Conservation (phyloP, 2,329 filamentous ascomycete genomes). For the Lasiodiplodia sp. region DNA sequence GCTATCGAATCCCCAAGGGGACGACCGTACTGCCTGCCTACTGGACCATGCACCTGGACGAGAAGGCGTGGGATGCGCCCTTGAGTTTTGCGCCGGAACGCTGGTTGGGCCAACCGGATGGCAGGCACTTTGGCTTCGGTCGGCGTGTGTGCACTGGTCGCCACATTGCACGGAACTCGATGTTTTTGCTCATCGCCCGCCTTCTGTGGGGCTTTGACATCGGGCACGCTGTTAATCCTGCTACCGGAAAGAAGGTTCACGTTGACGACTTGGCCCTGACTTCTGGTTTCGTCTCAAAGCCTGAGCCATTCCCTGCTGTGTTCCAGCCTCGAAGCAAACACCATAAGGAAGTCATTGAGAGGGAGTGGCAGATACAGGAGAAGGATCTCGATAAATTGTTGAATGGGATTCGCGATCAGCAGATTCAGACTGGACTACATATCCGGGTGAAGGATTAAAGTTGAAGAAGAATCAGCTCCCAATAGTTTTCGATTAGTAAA, state of each 20-base stretch:
- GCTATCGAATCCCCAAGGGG: constrained; percentile 56
- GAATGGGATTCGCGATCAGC: constrained; percentile 28
- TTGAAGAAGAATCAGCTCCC: too few species aligned
- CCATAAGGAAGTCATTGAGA: constrained; percentile 35
- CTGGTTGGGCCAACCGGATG: constrained; percentile 36
- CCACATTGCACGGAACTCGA: constrained; percentile 42
- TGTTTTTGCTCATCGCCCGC: constrained; percentile 58
- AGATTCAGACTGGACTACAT: constrained; percentile 35
- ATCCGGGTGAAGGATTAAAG: not conserved
- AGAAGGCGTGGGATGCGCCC: constrained; percentile 39
- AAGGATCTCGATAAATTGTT: constrained; percentile 31
- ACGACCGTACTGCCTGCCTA: constrained; percentile 48
- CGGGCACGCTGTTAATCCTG: constrained; percentile 32
- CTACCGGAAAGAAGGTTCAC: constrained; percentile 24
- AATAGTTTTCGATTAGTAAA: too few species aligned
- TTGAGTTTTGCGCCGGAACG: constrained; percentile 46
- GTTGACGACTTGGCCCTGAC: constrained; percentile 38
- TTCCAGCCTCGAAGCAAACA: constrained; percentile 38
- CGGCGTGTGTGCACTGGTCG: constrained; percentile 53
- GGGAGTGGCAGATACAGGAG: constrained; percentile 32
- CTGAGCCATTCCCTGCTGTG: constrained; percentile 38
- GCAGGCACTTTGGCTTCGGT: constrained; percentile 55
- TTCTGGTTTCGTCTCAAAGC: constrained; percentile 35
- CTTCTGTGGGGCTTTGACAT: constrained; percentile 62
- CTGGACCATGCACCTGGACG: constrained; percentile 34